Evolutionary conservation across 2,329 filamentous ascomycete genomes (phyloP).

Genomic region (Pseudopithomyces maydicus): DNA sequence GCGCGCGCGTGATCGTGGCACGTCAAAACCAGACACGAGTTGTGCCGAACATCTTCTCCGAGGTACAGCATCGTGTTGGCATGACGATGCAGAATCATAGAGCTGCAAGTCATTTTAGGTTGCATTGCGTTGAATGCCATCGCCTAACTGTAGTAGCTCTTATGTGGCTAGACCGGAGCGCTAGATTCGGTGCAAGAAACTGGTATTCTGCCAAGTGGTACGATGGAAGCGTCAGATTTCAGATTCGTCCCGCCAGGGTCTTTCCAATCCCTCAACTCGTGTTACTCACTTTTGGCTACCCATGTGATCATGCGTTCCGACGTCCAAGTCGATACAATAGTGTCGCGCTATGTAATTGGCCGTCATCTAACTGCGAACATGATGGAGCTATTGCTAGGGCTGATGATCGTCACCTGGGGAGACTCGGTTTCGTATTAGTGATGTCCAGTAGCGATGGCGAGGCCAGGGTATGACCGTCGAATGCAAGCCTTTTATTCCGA

Average conservation of each 20-base stretch:
- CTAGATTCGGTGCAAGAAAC: neutral
- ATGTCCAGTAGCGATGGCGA: neutral
- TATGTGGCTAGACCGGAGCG: neutral
- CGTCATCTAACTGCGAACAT: conserved; percentile 1
- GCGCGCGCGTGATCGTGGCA: neutral
- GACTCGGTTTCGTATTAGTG: conserved; percentile 7
- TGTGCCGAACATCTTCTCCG: neutral
- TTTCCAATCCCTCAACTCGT: neutral
- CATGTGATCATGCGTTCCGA: neutral
- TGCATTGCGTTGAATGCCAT: conserved; percentile 6
- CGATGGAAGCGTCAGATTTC: conserved; percentile 3
- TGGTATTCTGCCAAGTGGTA: conserved; percentile 1
- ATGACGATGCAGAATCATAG: conserved; percentile 6
- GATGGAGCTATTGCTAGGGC: neutral
- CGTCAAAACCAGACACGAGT: neutral
- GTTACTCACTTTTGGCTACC: neutral
- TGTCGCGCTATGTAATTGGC: neutral
- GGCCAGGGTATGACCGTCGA: neutral
- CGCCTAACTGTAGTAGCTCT: neutral
- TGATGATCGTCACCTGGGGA: conserved; percentile 6
- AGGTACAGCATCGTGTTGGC: neutral
- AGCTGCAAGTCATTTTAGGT: conserved; percentile 12
- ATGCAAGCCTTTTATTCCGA: neutral
- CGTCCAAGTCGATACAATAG: neutral
- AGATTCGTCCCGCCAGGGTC: conserved; percentile 1